Conservation (phyloP, 2,329 filamentous ascomycete species). For the Geoglossum cookeanum region DNA sequence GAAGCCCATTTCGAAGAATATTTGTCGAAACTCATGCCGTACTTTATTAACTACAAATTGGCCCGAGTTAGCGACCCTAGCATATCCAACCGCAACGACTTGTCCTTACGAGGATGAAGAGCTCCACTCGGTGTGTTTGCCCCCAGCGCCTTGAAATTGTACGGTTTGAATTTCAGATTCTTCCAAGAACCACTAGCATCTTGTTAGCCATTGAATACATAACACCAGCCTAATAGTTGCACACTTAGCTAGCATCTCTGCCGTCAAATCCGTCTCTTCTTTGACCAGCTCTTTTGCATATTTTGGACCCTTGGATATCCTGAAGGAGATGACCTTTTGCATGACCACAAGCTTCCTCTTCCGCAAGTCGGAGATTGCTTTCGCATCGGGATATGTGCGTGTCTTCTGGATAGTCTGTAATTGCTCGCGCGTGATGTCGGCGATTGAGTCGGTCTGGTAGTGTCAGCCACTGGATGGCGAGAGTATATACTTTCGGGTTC, state of each 20-base stretch:
- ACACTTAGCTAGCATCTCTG: slow-evolving; percentile 63
- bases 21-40: slow-evolving; percentile 83
- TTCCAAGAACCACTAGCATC: slow-evolving; percentile 60
- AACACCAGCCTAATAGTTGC: slow-evolving; percentile 5
- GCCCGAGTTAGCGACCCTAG: slow-evolving; percentile 40
- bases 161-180: slow-evolving; percentile 69
- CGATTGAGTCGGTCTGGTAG: slow-evolving; percentile 47
- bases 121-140: slow-evolving; percentile 28
- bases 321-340: slow-evolving; percentile 73
- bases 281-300: slow-evolving; percentile 77
- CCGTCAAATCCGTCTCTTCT: slow-evolving; percentile 88
- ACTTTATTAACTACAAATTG: slow-evolving; percentile 71
- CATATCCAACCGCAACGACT: slow-evolving; percentile 29
- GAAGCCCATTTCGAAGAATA: slow-evolving; percentile 99
- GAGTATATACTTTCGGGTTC: neutral
- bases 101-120: slow-evolving; percentile 25
- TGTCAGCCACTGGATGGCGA: neutral
- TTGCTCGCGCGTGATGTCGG: slow-evolving; percentile 60
- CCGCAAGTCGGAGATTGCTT: slow-evolving; percentile 62
- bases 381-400: slow-evolving; percentile 49
- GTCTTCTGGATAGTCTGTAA: slow-evolving; percentile 54
- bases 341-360: slow-evolving; percentile 79
- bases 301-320: slow-evolving; percentile 65
- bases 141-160: slow-evolving; percentile 57
- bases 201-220: slow-evolving; percentile 2